Base-by-base conservation (phyloP, 192 early-diverging fungal genomes). In the Pilobolus umbonatus region DNA sequence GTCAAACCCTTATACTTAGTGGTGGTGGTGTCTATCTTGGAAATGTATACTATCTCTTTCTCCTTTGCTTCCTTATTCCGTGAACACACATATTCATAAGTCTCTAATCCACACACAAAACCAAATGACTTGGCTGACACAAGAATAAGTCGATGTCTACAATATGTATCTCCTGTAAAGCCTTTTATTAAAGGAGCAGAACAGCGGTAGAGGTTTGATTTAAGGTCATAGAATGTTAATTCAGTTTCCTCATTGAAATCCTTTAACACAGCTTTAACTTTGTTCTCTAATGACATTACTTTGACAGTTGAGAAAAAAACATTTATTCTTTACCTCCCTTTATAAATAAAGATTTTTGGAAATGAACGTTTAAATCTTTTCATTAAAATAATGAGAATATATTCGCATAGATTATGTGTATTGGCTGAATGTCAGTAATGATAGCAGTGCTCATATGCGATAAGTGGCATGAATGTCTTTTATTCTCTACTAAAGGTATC, bases 11-110 rank as follows among this genome's bases (percentile, higher is more conserved):
- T 67, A 3, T 63, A 54, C 5, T 25, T 28, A 0, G 51, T 44
- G 8, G 64, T 45, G 43, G 55, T 61, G 0, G 76, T 78, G 42
- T 78, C 76, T 46, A 78, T 65, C 46, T 78, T 78, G 12, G 73
- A 65, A 40, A 78, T 63, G 30, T 78, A 78, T 4, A 71, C 56
- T 22, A 34, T 9, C 1, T 14, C 6, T 22, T 24, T 11, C 5
- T 28, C 43, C 5, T 11, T 11, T 21, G 19, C 45, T 15, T 59
- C 31, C 2, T 8, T 6, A 31, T 36, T 7, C 14, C 30, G 9
- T 38, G 29, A 19, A 32, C 30, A 50, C 17, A 42, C 39, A 54
- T 65, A 65, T 30, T 65, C 62, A 42, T 57, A 57, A 14, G 46
- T 28, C 19, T 65, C 62, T 34, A 65, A 21, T 5, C 62, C 62